Percentiles rank a stretch among this genome's conserved stretches.
Conservation (phyloP, 345 rosid species). For the Syzygium oleosum region DNA sequence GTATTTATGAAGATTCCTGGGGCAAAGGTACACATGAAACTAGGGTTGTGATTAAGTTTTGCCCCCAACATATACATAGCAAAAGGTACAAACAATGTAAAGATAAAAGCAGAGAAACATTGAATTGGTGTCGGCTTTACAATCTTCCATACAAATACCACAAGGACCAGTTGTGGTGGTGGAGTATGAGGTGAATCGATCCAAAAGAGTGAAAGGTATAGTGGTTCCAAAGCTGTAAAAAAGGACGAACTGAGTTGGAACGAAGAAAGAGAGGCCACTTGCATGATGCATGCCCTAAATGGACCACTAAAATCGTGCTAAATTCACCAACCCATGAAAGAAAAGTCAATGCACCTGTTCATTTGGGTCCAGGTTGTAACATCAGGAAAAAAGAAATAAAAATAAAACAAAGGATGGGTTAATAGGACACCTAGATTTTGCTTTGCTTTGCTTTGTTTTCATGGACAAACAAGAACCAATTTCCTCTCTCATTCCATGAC, state of each 20-base stretch:
- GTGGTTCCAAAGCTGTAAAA: neutral
- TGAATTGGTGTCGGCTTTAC: neutral
- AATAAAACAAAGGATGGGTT: neutral
- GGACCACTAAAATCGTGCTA: neutral
- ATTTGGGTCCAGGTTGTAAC: neutral
- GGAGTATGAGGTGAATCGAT: neutral
- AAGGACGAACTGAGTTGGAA: neutral
- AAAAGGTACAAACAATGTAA: neutral
- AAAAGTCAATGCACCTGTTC: neutral
- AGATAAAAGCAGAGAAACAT: neutral
- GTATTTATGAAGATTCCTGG: neutral
- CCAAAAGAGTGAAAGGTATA: neutral
- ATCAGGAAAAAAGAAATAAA: neutral
- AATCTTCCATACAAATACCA: neutral
- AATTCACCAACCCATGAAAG: neutral
- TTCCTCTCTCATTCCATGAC: neutral
- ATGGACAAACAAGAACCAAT: neutral
- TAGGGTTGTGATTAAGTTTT: neutral
- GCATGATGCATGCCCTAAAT: neutral
- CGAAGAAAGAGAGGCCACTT: neutral
- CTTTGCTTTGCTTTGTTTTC: neutral
- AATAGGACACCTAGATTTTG: neutral
- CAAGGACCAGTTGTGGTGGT: neutral
- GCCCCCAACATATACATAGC: neutral
- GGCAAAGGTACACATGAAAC: neutral